Evolutionary conservation across 2,329 filamentous ascomycete genomes (phyloP).

Genomic region (Penicillium sp.): DNA sequence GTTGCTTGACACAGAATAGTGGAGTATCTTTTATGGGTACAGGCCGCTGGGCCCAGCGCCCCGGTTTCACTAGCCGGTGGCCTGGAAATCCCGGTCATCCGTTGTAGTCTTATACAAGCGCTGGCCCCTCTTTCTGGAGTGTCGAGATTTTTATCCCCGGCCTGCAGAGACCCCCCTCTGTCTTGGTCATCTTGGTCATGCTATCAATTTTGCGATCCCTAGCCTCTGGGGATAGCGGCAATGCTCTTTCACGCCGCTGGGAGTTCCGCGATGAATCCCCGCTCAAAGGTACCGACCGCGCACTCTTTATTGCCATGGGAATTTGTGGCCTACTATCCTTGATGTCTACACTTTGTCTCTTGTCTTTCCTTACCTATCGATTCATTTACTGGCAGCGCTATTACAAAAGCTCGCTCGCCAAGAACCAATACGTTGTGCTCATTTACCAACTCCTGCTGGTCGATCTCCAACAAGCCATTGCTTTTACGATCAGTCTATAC

Average conservation of each 20-base stretch:
- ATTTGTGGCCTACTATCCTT: constrained; percentile 47
- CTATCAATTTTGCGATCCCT: constrained; percentile 15
- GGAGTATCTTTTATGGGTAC: constrained; percentile 7
- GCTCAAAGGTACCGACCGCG: constrained; percentile 29
- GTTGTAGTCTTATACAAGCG: constrained; percentile 4
- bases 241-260: constrained; percentile 17
- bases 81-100: not conserved
- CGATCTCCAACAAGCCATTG: constrained; percentile 51
- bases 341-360: constrained; percentile 22
- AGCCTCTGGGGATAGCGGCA: constrained; percentile 3
- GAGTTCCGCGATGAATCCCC: constrained; percentile 17
- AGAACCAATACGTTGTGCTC: constrained; percentile 54
- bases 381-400: constrained; percentile 50
- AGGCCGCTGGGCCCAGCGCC: not conserved
- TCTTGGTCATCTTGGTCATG: constrained; percentile 13
- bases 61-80: not conserved
- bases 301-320: constrained; percentile 48
- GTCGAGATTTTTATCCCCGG: constrained; percentile 1
- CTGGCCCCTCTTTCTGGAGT: not conserved
- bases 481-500: constrained; percentile 46
- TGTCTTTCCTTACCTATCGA: constrained; percentile 49
- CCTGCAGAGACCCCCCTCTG: not conserved
- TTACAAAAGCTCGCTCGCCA: constrained; percentile 48
- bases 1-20: not conserved
- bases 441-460: constrained; percentile 53